Percentiles rank a stretch among this genome's conserved stretches.
Conservation (phyloP, 192 early-diverging fungal species). For the Linnemannia elongata region DNA sequence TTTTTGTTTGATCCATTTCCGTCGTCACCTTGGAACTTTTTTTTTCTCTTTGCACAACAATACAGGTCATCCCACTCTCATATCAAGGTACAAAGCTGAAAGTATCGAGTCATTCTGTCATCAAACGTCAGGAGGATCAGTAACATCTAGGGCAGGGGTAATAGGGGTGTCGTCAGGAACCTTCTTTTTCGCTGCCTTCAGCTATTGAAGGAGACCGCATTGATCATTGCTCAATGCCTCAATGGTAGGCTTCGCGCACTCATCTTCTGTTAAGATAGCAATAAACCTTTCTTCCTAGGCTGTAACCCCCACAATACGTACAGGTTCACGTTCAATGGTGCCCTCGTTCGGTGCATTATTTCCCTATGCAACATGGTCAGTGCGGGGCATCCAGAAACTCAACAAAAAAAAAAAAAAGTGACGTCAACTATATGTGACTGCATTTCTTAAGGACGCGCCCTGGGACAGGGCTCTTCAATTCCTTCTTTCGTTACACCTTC, state of each 20-base stretch:
- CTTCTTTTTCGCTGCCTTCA: neutral
- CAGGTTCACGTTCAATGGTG: no score
- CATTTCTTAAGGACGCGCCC: neutral
- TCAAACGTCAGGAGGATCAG: neutral
- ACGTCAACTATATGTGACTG: no score
- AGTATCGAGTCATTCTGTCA: neutral
- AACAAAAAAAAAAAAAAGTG: no score
- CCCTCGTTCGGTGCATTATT: no score
- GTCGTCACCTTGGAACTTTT: neutral
- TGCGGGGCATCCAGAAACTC: no score
- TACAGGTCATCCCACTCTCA: neutral
- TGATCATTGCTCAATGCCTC: no score
- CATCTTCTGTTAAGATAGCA: no score
- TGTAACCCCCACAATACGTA: no score
- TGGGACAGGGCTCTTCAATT: neutral
- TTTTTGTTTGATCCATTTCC: neutral
- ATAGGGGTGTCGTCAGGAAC: neutral
- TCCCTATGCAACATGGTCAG: no score
- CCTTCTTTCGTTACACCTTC: neutral
- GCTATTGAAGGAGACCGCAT: no score
- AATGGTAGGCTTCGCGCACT: no score
- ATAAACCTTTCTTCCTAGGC: no score
- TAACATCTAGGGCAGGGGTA: neutral
- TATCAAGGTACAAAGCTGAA: neutral
- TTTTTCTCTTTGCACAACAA: neutral